Evolutionary conservation across 495 filamentous ascomycete genomes (phyloP).

Genomic region (Neurospora sp.): DNA sequence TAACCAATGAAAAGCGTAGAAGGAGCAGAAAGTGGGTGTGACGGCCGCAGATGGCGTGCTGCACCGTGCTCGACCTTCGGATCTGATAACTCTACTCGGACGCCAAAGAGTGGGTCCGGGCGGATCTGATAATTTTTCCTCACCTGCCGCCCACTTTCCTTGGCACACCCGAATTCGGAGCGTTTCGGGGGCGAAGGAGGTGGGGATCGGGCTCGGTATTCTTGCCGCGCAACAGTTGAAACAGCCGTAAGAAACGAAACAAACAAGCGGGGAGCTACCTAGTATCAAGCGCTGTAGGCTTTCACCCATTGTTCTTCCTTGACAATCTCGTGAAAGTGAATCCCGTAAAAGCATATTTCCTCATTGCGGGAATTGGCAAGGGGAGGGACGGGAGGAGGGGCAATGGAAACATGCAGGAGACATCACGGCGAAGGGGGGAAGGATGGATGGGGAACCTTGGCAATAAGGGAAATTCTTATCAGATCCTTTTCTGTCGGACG

Average conservation of each 20-base stretch:
- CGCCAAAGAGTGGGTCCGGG: conserved; percentile 4
- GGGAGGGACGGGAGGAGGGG: background rate
- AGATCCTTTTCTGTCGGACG: conserved; percentile 18
- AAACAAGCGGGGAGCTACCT: background rate
- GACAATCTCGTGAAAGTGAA: background rate
- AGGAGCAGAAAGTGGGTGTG: background rate
- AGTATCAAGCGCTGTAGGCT: background rate
- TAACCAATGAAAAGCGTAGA: conserved; percentile 10
- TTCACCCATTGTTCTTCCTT: background rate
- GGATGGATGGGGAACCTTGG: conserved; percentile 7
- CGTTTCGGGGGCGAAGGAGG: background rate
- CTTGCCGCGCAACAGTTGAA: background rate
- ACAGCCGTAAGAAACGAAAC: background rate
- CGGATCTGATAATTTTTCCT: conserved; percentile 32
- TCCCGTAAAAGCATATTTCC: background rate
- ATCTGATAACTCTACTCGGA: conserved; percentile 43
- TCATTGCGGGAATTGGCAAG: background rate
- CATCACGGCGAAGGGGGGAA: background rate
- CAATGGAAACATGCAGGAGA: background rate
- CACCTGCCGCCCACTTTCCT: conserved; percentile 2
- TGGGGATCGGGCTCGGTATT: background rate
- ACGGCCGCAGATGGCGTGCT: conserved; percentile 13
- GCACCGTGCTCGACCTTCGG: conserved; percentile 17
- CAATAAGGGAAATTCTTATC: conserved; percentile 28
- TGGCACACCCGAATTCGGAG: conserved; percentile 23